These are phyloP conservation scores for Colletotrichum agaves DNA, from an alignment of 2,329 filamentous ascomycete species.

Conservation along the genomic window DNA sequence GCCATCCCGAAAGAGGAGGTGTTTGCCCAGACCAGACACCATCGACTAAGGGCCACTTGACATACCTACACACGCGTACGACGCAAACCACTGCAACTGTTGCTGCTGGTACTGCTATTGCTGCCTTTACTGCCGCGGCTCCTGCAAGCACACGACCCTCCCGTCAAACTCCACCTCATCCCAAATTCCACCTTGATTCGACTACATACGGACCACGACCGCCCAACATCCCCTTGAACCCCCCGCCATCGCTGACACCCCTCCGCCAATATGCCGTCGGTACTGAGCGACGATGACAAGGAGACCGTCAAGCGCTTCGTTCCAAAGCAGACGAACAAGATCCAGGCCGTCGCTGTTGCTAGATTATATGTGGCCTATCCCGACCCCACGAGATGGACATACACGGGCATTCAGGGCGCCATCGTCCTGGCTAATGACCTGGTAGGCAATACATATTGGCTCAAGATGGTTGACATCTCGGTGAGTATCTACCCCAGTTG, in stretches of 20 bases:
- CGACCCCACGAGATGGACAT: slow-evolving; percentile 87
- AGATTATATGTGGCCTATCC: slow-evolving; percentile 94
- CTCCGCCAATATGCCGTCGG: slow-evolving; percentile 64
- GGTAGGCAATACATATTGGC: slow-evolving; percentile 95
- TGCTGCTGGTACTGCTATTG: slow-evolving; percentile 6
- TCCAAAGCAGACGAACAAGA: slow-evolving; percentile 95
- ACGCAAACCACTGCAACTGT: slow-evolving; percentile 27
- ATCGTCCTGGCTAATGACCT: slow-evolving; percentile 92
- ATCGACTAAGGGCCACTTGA: slow-evolving; percentile 34
- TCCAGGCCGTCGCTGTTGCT: slow-evolving; percentile 93
- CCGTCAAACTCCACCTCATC: slow-evolving; percentile 33
- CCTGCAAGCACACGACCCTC: slow-evolving; percentile 32
- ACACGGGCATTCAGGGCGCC: slow-evolving; percentile 92
- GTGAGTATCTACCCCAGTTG: slow-evolving; percentile 63
- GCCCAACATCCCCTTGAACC: slow-evolving; percentile 6
- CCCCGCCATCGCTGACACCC: slow-evolving; percentile 14
- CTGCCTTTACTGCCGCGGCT: slow-evolving; percentile 24
- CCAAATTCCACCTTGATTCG: slow-evolving; percentile 34
- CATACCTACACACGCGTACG: slow-evolving; percentile 28
- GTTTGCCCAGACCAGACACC: slow-evolving; percentile 22
- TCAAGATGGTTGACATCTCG: slow-evolving; percentile 97
- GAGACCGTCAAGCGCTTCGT: slow-evolving; percentile 95
- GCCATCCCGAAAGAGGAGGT: slow-evolving; percentile 36
- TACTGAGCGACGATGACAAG: slow-evolving; percentile 93
- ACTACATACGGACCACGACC: slow-evolving; percentile 32